Percentiles rank a stretch among this genome's conserved stretches.
Evolutionary conservation across 192 early-diverging fungal genomes (phyloP).

Genomic region (Entomortierella beljakovae): DNA sequence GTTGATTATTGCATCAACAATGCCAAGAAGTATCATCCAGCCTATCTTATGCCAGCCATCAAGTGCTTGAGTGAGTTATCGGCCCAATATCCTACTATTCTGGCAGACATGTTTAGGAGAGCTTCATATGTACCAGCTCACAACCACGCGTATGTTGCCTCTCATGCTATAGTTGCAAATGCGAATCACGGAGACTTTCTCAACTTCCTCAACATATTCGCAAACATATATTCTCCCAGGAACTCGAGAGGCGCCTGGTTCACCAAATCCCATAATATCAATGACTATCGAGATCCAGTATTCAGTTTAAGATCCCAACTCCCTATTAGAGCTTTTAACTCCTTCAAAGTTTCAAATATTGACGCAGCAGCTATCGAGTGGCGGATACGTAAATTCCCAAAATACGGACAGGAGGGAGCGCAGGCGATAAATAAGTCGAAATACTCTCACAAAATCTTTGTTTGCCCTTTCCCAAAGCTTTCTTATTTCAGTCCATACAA

Average conservation of each 20-base stretch:
- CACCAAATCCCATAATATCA: slow-evolving; percentile 40
- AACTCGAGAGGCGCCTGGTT: neutral
- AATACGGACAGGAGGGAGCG: slow-evolving; percentile 15
- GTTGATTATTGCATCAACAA: slow-evolving; percentile 37
- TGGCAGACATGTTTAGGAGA: slow-evolving; percentile 32
- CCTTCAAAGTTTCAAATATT: slow-evolving; percentile 8
- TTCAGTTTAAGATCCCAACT: slow-evolving; percentile 33
- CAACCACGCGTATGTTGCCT: slow-evolving; percentile 29
- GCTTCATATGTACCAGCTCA: slow-evolving; percentile 33
- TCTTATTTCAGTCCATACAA: slow-evolving; percentile 21
- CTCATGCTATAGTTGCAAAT: slow-evolving; percentile 34
- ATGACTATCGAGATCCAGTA: slow-evolving; percentile 35
- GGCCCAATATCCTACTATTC: slow-evolving; percentile 14
- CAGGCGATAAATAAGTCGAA: neutral
- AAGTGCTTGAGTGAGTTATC: slow-evolving; percentile 29
- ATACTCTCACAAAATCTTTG: slow-evolving; percentile 29
- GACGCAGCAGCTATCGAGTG: slow-evolving; percentile 13
- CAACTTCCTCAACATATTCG: slow-evolving; percentile 34
- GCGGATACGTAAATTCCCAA: slow-evolving; percentile 6
- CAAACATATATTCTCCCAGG: slow-evolving; percentile 12
- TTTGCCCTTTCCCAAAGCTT: slow-evolving; percentile 10
- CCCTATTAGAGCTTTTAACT: slow-evolving; percentile 2
- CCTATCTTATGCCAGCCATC: slow-evolving; percentile 34
- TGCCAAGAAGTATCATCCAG: slow-evolving; percentile 45
- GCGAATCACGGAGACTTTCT: slow-evolving; percentile 13